Conservation (phyloP, 192 early-diverging fungal genomes). For the Gaertneriomyces sp. region DNA sequence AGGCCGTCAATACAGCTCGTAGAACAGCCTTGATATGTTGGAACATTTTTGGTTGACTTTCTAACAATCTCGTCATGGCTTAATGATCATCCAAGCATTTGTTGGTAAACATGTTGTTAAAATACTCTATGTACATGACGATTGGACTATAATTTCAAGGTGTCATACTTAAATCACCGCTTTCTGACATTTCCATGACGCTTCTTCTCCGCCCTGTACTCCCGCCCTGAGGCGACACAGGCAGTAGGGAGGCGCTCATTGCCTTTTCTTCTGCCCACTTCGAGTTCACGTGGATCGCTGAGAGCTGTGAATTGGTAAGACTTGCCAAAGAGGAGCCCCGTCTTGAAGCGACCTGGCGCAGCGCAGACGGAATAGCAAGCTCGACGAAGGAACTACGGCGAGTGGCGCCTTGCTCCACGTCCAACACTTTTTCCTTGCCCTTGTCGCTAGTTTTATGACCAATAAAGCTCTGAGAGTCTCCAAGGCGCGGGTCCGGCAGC, state of each 20-base stretch:
- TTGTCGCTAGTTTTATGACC: neutral
- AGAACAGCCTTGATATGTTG: too few relatives aligned
- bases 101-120: too few relatives aligned
- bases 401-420: constrained; percentile 9
- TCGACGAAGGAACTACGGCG: neutral
- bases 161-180: too few relatives aligned
- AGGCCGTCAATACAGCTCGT: too few relatives aligned
- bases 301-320: neutral
- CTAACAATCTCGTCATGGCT: too few relatives aligned
- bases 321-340: constrained; percentile 1
- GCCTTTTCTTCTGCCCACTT: constrained; percentile 14
- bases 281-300: neutral
- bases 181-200: too few relatives aligned
- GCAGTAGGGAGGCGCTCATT: constrained; percentile 10
- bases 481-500: neutral
- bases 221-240: neutral
- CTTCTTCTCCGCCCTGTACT: too few relatives aligned
- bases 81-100: too few relatives aligned
- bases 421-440: neutral
- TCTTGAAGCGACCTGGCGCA: neutral
- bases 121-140: too few relatives aligned
- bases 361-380: neutral
- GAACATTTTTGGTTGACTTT: too few relatives aligned
- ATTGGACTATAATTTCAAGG: too few relatives aligned
- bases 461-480: neutral